Base-by-base conservation (phyloP, 306 rosid genomes). In the Gillenia trifoliata region DNA sequence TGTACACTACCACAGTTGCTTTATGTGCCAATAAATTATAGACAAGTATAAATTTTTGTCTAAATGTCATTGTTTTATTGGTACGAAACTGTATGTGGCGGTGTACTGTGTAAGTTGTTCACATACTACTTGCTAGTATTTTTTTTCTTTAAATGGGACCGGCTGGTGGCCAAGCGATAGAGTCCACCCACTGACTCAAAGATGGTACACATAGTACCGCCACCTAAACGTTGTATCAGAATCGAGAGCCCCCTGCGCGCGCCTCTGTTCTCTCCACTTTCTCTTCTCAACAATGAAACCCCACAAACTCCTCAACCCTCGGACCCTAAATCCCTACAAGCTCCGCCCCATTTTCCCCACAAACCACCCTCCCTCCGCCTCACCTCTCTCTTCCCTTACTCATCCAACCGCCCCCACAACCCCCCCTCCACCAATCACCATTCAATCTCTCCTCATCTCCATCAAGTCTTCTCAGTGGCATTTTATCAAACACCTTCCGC, bases 391-490 rank as follows among this genome's bases (percentile, higher is more conserved):
- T 70, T 64, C 87, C 2, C 31, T 79, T 36, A 17, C 84, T 66
- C 66, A 43, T 56, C 72, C 75, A 10, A 55, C n/a, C 61, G 8
- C 66, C 25, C 73, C 71, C 17, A 28, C 79, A 5, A 59, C 17
- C 19, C 2, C 64, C 15, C 3, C 64, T 71, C 59, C 62, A 1
- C 73, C 86, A 15, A 71, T 86, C 67, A 79, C 96, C n/a, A n/a
- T n/a, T n/a, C n/a, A n/a, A n/a, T n/a, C n/a, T 3, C 78, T 93
- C 1, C 74, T 85, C 4, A 26, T 70, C 70, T 78, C 82, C 1
- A 84, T 88, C 57, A 74, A 83, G 12, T 78, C 96, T 66, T 93
- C 93, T 81, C 90, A 88, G 81, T 93, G 98, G 97, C 89, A 91
- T 88, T 89, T 85, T 49, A 82, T 91, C 97, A 45, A 93, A 85